Percentiles rank a stretch among this genome's conserved stretches.
These are phyloP conservation scores for Aspergillus saccharolyticus DNA, from an alignment of 495 filamentous ascomycete species.

Conservation along the genomic window DNA sequence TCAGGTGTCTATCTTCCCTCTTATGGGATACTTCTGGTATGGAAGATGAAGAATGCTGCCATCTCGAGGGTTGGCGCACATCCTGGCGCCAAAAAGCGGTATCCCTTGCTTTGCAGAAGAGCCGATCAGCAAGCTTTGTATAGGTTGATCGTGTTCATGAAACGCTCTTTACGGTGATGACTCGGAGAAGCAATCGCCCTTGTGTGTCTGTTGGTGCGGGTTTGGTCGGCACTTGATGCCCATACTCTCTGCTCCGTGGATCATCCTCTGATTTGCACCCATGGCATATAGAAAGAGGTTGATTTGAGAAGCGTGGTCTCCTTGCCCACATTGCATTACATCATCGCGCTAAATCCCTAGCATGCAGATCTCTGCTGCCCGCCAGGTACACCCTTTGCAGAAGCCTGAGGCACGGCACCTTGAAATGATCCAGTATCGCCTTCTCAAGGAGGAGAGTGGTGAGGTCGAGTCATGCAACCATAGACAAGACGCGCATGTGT, in stretches of 20 bases:
- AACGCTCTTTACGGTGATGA: neutral
- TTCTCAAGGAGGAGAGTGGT: too few species aligned
- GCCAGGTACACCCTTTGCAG: neutral
- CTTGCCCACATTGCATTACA: neutral
- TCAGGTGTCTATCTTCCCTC: constrained; percentile 1
- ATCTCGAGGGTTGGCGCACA: neutral
- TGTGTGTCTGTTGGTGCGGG: neutral
- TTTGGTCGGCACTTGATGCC: neutral
- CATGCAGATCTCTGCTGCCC: neutral
- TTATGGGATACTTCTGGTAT: constrained; percentile 1
- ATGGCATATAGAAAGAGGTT: neutral
- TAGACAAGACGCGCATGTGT: neutral
- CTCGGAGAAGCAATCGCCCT: neutral
- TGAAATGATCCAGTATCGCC: neutral
- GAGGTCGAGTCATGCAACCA: too few species aligned
- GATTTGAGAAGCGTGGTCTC: neutral
- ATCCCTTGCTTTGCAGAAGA: constrained; percentile 1
- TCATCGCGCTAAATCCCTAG: neutral
- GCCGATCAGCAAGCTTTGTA: neutral
- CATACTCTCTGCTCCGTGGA: neutral
- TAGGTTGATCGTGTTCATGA: neutral
- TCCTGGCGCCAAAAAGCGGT: neutral
- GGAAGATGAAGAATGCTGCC: neutral
- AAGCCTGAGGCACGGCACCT: neutral
- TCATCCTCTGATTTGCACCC: neutral